Evolutionary conservation across 2,329 filamentous ascomycete species (phyloP), one percentile per base, ranked within the genome.

Genomic region (Paracorniculantispora psalliotae): DNA sequence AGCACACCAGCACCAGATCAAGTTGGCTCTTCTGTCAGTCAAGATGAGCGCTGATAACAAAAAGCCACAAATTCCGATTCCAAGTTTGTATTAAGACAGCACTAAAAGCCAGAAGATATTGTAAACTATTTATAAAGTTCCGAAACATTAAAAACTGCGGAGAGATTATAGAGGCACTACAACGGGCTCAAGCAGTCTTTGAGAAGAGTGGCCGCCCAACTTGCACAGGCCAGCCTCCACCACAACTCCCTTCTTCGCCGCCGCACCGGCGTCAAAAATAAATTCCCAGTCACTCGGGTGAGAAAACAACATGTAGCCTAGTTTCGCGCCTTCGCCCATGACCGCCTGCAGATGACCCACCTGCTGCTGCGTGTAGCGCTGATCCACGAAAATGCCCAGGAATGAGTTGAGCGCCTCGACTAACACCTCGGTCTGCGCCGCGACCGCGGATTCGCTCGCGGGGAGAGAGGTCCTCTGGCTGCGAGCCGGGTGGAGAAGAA

Each of bases 301-400:
- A 4, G 76, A 79, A 33, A 79, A 66, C 7, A 79, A 54, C 19
- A 73, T 55, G 59, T 77, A 75, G 12, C 77, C 77, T 26, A 79
- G 66, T 52, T 69, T 73, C 19, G 73, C 66, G 39, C 71, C 75
- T 63, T 77, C 75, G 3, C 70, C 61, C 19, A 77, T 72, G 13
- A 78, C 68, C 13, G 69, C 71, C 47, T 73, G 67, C 3, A 79
- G 67, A 46, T 77, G 72, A 13, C 65, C 68, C 54, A 68, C 66
- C 62, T 77, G 75, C 47, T 73, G 67, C 37, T 67, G 67, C 33
- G 62, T 63, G 2, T 64, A 63, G 9, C 64, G 61, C 37, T 70
- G 66, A 21, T 64, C 33, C 3, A 73, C 65, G 50, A 78, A 78
- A 2, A 64, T 62, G 2, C 61, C 61, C 17, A 77, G 64, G 57